phyloP scores from a whole-genome alignment of 352 stramenopile genomes.

The Phytophthora macrochlamydospora region DNA sequence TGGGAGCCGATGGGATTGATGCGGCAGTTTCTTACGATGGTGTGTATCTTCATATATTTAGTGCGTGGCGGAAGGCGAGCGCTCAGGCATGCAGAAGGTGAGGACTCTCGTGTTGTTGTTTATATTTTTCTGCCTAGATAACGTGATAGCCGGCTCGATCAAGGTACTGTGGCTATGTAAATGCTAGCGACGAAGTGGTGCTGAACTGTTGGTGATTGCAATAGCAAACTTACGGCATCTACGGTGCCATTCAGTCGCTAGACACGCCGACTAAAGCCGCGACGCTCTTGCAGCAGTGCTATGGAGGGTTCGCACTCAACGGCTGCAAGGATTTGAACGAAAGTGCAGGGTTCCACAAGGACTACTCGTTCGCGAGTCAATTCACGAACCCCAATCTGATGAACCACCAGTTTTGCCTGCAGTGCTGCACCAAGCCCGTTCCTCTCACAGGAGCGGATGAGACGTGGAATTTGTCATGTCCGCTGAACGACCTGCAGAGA shows the following conservation, averaged over 20 bases:
- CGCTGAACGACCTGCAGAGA: constrained; percentile 65
- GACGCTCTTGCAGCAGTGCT: constrained; percentile 61
- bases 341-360: constrained; percentile 46
- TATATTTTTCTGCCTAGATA: constrained; percentile 1
- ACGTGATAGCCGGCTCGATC: constrained; percentile 7
- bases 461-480: constrained; percentile 79
- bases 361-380: constrained; percentile 57
- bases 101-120: constrained; percentile 5
- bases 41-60: constrained; percentile 29
- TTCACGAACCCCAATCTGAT: constrained; percentile 52
- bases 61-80: background rate
- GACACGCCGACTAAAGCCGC: constrained; percentile 40
- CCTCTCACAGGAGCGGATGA: constrained; percentile 59
- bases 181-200: too few species aligned
- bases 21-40: constrained; percentile 20
- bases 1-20: constrained; percentile 4
- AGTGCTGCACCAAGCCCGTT: constrained; percentile 81
- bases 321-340: constrained; percentile 58
- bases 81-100: constrained; percentile 10
- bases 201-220: background rate
- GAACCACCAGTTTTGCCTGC: constrained; percentile 61
- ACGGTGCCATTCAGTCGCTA: constrained; percentile 58
- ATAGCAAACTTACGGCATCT: constrained; percentile 64
- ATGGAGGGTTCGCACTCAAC: constrained; percentile 66
- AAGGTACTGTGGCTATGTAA: constrained; percentile 1